Base-by-base conservation (phyloP, 2,329 filamentous ascomycete genomes). In the Colletotrichum gloeosporioides region DNA sequence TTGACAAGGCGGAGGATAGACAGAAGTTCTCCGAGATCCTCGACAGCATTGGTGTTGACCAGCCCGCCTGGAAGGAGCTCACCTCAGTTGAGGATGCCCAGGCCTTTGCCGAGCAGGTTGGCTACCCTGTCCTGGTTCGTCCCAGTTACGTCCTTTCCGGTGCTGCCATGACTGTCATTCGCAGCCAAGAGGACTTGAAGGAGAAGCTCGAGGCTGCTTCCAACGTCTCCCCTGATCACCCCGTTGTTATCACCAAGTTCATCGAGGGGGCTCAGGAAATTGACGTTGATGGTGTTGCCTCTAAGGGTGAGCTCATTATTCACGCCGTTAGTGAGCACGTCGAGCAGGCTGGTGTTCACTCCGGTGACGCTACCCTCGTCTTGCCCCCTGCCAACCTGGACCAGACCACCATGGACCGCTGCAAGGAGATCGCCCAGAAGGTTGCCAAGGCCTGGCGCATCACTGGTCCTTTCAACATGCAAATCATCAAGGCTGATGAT, bases 401-500 rank as follows among this genome's bases (percentile, higher is more conserved):
- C 78, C 89, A 94, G 80, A 87, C 86, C 74, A 94, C 94, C 79
- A 94, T 98, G 91, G 92, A 91, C 79, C 95, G 97, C 77, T 92
- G 98, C 83, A 99, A 98, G 92, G 95, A 95, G 80, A 99, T 99
- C 81, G 96, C 97, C 18, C 87, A 96, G 86, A 99, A 98, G 91
- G 96, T 99, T 69, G 97, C 97, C 79, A 95, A 97, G 87, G 97
- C 97, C 64, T 98, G 96, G 95, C 96, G 91, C 83, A 99, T 99
- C 85, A 99, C 96, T 25, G 97, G 97, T 71, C 97, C 97, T 75
- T 99, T 99, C 92, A 99, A 99, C 91, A 99, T 99, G 96, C 97
- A 99, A 85, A 98, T 99, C 87, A 99, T 99, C 91, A 98, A 98
- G 89, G 95, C 95, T 44, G 90, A 95, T 15, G 89, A 94, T 82